phyloP scores from a whole-genome alignment of 2,329 filamentous ascomycete species.

The Rhynchosporium agropyri region DNA sequence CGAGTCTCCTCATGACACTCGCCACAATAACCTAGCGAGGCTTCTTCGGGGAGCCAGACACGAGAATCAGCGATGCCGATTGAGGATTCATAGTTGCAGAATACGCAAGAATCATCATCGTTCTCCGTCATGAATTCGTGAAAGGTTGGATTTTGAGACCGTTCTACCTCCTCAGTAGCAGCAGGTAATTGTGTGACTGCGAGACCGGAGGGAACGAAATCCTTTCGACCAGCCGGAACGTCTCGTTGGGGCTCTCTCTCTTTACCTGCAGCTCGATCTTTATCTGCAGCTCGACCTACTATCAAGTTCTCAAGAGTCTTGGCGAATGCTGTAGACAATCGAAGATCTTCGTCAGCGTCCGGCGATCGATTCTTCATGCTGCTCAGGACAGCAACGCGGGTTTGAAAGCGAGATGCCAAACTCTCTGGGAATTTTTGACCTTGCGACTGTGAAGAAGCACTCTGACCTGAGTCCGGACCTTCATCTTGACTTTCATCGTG shows the following conservation, averaged over 20 bases:
- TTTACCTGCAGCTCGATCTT: background rate
- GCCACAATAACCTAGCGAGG: slow-evolving; percentile 25
- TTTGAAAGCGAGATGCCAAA: background rate
- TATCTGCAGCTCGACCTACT: background rate
- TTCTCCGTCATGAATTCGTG: background rate
- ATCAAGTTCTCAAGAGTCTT: background rate
- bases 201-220: background rate
- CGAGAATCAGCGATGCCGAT: slow-evolving; percentile 26
- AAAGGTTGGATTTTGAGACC: background rate
- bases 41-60: slow-evolving; percentile 27
- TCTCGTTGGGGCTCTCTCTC: background rate
- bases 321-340: background rate
- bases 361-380: background rate
- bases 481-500: background rate
- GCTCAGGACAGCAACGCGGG: background rate
- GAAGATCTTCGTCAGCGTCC: slow-evolving; percentile 1
- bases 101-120: slow-evolving; percentile 26
- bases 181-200: slow-evolving; percentile 6
- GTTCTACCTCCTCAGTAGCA: background rate
- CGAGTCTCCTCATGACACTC: slow-evolving; percentile 22
- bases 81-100: slow-evolving; percentile 28
- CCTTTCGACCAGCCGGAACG: background rate
- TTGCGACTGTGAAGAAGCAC: background rate
- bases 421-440: background rate
- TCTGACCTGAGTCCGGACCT: background rate